Evolutionary conservation across 2,329 filamentous ascomycete species (phyloP).

Genomic region (Alternaria hordeiaustralica): DNA sequence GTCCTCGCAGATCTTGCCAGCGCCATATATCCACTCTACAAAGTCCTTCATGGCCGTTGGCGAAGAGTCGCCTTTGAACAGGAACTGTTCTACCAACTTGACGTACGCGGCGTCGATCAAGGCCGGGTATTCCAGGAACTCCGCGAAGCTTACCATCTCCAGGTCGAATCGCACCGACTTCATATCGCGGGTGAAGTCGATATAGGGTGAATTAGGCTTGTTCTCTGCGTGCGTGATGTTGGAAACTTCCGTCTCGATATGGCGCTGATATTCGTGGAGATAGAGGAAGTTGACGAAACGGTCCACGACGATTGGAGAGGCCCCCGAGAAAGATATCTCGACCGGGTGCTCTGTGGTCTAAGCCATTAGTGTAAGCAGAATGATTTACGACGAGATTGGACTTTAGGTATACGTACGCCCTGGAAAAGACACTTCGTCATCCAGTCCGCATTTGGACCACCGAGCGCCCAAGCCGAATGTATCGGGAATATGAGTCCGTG

Average conservation of each 20-base stretch:
- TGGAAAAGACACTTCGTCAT: neutral
- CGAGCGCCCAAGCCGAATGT: neutral
- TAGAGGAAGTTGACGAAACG: neutral
- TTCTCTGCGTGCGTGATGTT: neutral
- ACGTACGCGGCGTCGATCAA: rapidly evolving
- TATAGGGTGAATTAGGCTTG: rapidly evolving
- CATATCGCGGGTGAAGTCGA: rapidly evolving
- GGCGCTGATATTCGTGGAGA: neutral
- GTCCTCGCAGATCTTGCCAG: too few species aligned
- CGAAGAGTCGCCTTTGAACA: too few species aligned
- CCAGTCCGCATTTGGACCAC: neutral
- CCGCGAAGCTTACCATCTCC: rapidly evolving
- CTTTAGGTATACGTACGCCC: neutral
- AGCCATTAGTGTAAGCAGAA: rapidly evolving
- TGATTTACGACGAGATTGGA: too few species aligned
- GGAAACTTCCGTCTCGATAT: neutral
- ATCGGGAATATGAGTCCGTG: rapidly evolving
- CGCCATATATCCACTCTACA: too few species aligned
- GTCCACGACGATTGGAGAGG: neutral
- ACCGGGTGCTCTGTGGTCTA: neutral
- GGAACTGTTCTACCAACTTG: too few species aligned
- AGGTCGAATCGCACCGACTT: neutral
- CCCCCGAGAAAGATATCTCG: neutral
- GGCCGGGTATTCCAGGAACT: neutral
- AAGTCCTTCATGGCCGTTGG: too few species aligned